These are phyloP conservation scores for Trichoderma pleuroti DNA, from an alignment of 2,329 filamentous ascomycete species.

Conservation along the genomic window DNA sequence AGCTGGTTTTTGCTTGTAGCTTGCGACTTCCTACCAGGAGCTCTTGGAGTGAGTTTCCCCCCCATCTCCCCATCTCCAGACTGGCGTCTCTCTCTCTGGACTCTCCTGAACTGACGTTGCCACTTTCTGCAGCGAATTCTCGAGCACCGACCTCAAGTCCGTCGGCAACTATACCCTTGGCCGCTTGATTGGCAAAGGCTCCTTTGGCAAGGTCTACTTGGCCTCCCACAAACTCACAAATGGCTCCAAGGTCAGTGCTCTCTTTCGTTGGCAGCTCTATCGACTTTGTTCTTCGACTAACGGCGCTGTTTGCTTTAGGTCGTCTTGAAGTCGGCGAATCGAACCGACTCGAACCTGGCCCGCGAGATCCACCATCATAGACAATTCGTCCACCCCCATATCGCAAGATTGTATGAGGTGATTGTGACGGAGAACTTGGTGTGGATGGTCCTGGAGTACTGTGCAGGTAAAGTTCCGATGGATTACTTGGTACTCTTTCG, in stretches of 20 bases:
- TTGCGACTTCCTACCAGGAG: conserved; percentile 95
- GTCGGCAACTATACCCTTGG: conserved; percentile 95
- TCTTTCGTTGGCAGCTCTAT: not conserved
- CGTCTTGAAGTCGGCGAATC: conserved; percentile 96
- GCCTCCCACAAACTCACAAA: conserved; percentile 96
- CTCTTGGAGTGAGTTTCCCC: conserved; percentile 72
- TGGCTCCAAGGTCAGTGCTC: conserved; percentile 74
- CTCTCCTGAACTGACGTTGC: no score
- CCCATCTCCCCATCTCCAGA: no score
- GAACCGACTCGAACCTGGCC: conserved; percentile 90
- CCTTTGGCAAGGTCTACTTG: conserved; percentile 97
- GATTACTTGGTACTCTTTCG: not conserved
- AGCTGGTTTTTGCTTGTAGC: conserved; percentile 48
- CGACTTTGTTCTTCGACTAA: conserved; percentile 19
- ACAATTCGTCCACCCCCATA: conserved; percentile 96
- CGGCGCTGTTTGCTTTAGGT: conserved; percentile 55
- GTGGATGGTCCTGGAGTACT: conserved; percentile 96
- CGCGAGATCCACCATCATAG: conserved; percentile 98
- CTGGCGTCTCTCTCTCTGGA: no score
- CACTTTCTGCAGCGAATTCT: conserved; percentile 71
- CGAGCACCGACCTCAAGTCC: conserved; percentile 80
- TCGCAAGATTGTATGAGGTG: conserved; percentile 93
- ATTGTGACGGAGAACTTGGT: conserved; percentile 94
- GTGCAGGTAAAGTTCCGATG: conserved; percentile 60
- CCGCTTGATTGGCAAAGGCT: conserved; percentile 90